Conservation (phyloP, 2,329 filamentous ascomycete genomes). For the Botryotinia calthae region DNA sequence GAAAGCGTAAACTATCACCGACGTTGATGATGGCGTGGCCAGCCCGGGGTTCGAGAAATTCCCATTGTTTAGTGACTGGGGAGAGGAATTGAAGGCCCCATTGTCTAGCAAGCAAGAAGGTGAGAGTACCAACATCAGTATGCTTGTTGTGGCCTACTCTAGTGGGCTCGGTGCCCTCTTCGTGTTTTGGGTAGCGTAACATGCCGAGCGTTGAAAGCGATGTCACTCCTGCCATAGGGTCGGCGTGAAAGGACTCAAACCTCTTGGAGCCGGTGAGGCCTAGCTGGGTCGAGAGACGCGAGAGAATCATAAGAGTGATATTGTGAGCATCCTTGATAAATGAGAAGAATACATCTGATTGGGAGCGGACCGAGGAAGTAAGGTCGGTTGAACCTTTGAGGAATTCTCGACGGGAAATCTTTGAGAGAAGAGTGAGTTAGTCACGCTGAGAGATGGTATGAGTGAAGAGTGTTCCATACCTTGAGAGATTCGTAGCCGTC, state of each 20-base stretch:
- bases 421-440: not conserved
- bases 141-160: not conserved
- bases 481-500: not conserved
- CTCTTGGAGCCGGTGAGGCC: not conserved
- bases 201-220: not conserved
- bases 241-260: not conserved
- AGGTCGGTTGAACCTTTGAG: not conserved
- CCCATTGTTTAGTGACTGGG: not conserved
- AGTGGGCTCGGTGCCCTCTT: not conserved
- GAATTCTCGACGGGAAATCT: not conserved
- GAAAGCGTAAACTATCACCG: not conserved
- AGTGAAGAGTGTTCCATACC: not conserved
- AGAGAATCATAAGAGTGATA: not conserved
- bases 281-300: not conserved
- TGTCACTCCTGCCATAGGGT: not conserved
- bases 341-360: not conserved
- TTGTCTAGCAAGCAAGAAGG: not conserved
- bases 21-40: not conserved
- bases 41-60: not conserved
- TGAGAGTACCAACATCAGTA: not conserved
- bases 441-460: not conserved
- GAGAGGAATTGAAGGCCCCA: not conserved
- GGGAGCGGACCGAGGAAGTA: not conserved
- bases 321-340: not conserved
- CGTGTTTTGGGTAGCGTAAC: not conserved